phyloP scores from a whole-genome alignment of 1,139 yeast species.

The Taphrina pruni region DNA sequence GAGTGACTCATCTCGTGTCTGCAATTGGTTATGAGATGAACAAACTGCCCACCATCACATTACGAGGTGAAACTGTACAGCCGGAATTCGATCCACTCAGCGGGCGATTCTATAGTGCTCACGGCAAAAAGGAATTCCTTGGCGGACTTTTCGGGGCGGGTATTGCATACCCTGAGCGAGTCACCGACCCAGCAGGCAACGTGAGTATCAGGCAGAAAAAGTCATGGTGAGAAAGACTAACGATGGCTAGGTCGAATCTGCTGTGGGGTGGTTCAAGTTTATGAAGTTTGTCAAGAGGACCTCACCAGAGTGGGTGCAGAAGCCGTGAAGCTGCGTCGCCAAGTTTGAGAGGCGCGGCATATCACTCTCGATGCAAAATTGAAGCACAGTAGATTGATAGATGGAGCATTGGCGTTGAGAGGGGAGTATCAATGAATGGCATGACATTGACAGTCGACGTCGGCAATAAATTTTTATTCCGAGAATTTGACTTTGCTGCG shows the following conservation, averaged over 20 bases:
- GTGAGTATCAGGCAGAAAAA: neutral
- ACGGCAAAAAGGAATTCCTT: constrained; percentile 11
- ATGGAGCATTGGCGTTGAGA: neutral
- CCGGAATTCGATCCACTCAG: constrained; percentile 35
- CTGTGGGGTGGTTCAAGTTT: constrained; percentile 39
- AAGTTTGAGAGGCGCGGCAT: neutral
- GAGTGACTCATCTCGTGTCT: constrained; percentile 30
- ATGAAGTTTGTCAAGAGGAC: constrained; percentile 33
- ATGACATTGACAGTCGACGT: neutral
- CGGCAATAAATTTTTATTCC: too few species aligned
- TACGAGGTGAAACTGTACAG: constrained; percentile 11
- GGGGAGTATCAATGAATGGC: neutral
- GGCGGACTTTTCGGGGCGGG: constrained; percentile 36
- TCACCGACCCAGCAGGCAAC: constrained; percentile 39
- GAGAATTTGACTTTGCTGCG: constrained; percentile 10
- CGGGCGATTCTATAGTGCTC: constrained; percentile 15
- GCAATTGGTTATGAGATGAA: constrained; percentile 35
- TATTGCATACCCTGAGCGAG: constrained; percentile 40
- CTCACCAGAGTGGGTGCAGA: constrained; percentile 38
- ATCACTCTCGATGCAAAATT: neutral
- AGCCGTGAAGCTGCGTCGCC: neutral
- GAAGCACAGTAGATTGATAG: neutral
- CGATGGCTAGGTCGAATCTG: constrained; percentile 17
- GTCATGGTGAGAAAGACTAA: neutral
- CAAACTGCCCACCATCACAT: constrained; percentile 20